Base-by-base conservation (phyloP, 495 filamentous ascomycete species). In the Neurospora cerealis region DNA sequence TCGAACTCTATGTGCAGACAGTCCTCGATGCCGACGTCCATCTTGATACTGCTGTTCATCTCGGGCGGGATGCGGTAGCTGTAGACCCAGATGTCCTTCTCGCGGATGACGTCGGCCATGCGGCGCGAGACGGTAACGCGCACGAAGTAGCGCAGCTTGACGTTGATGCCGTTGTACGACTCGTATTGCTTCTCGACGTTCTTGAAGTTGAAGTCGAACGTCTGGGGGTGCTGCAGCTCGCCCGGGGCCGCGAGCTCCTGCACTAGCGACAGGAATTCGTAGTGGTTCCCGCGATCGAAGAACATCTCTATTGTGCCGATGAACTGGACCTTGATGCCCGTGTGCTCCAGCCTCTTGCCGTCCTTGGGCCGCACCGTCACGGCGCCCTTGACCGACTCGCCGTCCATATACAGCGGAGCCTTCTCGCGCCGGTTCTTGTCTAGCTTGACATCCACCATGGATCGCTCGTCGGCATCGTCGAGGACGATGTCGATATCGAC, bases 1-100 rank as follows among this genome's bases (percentile, higher is more conserved):
- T 99, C 96, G 79, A 99, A 99, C 83, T 99, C 96, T 77, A 99
- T 99, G 82, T 99, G 96, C 74, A 99, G 87, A 82, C 96, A 99
- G 82, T 99, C 96, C 84, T 99, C 96, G 81, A 99, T 99, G 54
- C 96, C 96, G 74, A 99, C 96, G 80, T 99, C 96, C 96, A 99
- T 99, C 89, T 99, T 99, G 87, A 99, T 99, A 71, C 91, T 92
- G 84, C 89, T 94, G 86, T 98, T 98, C 81, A 93, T 96, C 89
- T 98, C 96, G 62, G 96, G 96, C 15, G 96, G 95, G 86, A 98
- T 95, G 79, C 95, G 92, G 86, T 99, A 99, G 72, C 91, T 94
- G 87, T 99, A 99, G 38, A 99, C 96, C 96, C 96, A 99, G 75
- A 99, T 91, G 84, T 99, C 96, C 87, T 99, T 99, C 87, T 99